phyloP scores from a whole-genome alignment of 352 stramenopile genomes.

The Pythium volutum region DNA sequence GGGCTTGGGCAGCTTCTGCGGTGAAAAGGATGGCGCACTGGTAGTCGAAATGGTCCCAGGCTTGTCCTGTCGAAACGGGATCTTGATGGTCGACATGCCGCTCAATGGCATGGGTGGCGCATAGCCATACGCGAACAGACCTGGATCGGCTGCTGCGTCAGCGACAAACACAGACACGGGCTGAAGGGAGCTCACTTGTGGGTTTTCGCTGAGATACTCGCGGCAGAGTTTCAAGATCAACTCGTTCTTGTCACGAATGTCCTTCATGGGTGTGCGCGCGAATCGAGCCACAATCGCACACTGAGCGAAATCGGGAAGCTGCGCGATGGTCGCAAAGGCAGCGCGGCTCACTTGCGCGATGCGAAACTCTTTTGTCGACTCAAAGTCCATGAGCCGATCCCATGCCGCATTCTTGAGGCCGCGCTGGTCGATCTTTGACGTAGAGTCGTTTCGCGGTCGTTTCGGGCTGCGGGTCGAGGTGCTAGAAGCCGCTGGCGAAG shows the following conservation, averaged over 20 bases:
- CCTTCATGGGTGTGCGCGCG: slow-evolving; percentile 50
- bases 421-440: slow-evolving; percentile 19
- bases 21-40: neutral
- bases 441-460: neutral
- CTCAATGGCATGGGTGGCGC: slow-evolving; percentile 55
- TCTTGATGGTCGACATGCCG: slow-evolving; percentile 43
- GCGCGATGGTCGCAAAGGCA: slow-evolving; percentile 57
- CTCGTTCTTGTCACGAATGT: slow-evolving; percentile 75
- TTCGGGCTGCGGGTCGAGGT: slow-evolving; percentile 16
- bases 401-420: slow-evolving; percentile 59
- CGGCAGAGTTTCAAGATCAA: slow-evolving; percentile 67
- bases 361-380: slow-evolving; percentile 53
- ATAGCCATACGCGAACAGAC: slow-evolving; percentile 69
- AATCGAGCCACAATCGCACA: slow-evolving; percentile 70
- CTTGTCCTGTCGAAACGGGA: slow-evolving; percentile 55
- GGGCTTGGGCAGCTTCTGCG: neutral
- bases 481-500: neutral
- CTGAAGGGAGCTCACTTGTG: slow-evolving; percentile 45
- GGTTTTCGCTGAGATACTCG: slow-evolving; percentile 77
- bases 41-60: slow-evolving; percentile 21
- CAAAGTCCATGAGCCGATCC: slow-evolving; percentile 77
- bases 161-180: slow-evolving; percentile 44
- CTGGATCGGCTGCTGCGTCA: slow-evolving; percentile 40
- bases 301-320: slow-evolving; percentile 76
- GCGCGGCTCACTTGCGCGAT: slow-evolving; percentile 73